phyloP scores from a whole-genome alignment of 2,329 filamentous ascomycete genomes.

The Monilinia aucupariae region DNA sequence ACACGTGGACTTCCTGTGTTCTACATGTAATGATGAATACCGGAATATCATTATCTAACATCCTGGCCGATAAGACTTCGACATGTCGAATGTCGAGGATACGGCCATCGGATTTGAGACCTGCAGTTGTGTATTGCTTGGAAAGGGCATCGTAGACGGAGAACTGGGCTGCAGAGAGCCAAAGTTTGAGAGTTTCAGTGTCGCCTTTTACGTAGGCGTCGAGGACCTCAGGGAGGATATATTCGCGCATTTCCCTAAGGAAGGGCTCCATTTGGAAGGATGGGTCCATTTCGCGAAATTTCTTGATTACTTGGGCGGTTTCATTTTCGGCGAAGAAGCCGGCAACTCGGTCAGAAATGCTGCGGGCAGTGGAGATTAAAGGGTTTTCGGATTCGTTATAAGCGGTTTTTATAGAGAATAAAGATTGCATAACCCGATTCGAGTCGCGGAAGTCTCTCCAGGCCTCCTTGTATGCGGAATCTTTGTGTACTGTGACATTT shows the following conservation, averaged over 20 bases:
- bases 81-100: conserved; percentile 95
- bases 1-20: conserved; percentile 96
- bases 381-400: conserved; percentile 98
- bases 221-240: conserved; percentile 93
- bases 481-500: conserved; percentile 92
- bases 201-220: conserved; percentile 98
- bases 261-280: conserved; percentile 93
- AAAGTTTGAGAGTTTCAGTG: conserved; percentile 80
- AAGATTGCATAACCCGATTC: conserved; percentile 78
- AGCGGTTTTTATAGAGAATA: conserved; percentile 78
- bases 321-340: conserved; percentile 99
- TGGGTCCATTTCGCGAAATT: conserved; percentile 93
- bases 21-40: conserved; percentile 97
- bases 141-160: conserved; percentile 95
- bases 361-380: conserved; percentile 79
- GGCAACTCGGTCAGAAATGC: conserved; percentile 86
- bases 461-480: conserved; percentile 96
- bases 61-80: conserved; percentile 74
- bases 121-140: conserved; percentile 89
- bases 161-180: conserved; percentile 94
- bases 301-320: conserved; percentile 95
- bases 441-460: conserved; percentile 93
- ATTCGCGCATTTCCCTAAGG: conserved; percentile 90
- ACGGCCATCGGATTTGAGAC: conserved; percentile 88
- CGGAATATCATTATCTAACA: conserved; percentile 81